Percentiles rank a stretch among this genome's conserved stretches.
These are phyloP conservation scores for Mediolabrus comicus DNA, from an alignment of 108 stramenopile genomes.

Conservation along the genomic window DNA sequence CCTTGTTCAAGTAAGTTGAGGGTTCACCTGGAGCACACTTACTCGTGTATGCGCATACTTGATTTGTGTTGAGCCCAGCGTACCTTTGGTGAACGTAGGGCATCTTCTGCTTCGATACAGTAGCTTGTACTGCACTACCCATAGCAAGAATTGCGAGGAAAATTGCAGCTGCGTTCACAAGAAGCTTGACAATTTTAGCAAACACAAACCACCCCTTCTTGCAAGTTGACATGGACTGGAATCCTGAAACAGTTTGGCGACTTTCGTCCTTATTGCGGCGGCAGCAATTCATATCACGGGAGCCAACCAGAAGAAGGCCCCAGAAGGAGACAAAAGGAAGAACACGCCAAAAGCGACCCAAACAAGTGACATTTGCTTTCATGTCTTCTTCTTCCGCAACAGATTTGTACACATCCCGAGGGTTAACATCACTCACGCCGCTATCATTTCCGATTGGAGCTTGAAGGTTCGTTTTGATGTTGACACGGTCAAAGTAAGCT, in stretches of 20 bases:
- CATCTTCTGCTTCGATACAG: neutral
- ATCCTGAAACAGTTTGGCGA: neutral
- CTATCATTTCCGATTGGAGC: neutral
- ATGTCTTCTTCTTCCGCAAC: neutral
- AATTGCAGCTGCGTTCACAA: neutral
- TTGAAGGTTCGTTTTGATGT: neutral
- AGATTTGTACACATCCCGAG: constrained; percentile 4
- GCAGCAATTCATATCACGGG: neutral
- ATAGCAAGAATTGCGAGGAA: neutral
- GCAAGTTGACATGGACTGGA: constrained; percentile 2
- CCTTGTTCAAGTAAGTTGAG: constrained; percentile 17
- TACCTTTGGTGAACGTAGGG: neutral
- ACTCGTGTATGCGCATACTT: neutral
- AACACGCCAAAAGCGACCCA: constrained; percentile 1
- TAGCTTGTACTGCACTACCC: neutral
- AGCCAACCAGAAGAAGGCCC: constrained; percentile 5
- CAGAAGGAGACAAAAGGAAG: constrained; percentile 11
- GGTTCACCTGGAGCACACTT: constrained; percentile 3
- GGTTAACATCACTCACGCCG: neutral
- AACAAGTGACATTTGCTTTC: constrained; percentile 2
- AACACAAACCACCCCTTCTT: constrained; percentile 5
- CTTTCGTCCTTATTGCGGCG: neutral
- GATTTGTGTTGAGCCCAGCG: neutral
- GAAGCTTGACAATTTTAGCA: neutral
- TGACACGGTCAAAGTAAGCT: constrained; percentile 18